phyloP scores from a whole-genome alignment of 768 basidiomycete genomes.

The Amanita rimosa region DNA sequence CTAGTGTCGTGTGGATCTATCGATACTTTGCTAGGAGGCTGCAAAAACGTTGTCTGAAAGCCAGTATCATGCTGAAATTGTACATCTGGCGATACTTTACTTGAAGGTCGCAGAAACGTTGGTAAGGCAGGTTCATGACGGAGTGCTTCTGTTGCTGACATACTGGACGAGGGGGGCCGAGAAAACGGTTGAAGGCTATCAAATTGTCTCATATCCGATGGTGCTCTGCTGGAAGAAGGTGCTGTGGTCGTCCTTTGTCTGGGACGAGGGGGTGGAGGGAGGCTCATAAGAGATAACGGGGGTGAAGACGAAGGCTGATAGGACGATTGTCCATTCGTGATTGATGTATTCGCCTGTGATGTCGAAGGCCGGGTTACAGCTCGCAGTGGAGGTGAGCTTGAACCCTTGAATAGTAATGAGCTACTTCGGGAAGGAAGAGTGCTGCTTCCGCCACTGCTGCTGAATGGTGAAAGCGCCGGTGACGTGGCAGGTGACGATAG shows the following conservation, averaged over 20 bases:
- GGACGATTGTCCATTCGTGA: background rate
- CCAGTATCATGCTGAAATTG: background rate
- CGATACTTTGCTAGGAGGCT: background rate
- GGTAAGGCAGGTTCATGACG: background rate
- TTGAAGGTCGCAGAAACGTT: background rate
- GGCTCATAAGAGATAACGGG: slow-evolving; percentile 20
- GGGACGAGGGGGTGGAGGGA: slow-evolving; percentile 48
- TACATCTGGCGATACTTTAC: background rate
- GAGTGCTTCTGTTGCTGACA: too few species aligned
- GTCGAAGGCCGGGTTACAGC: slow-evolving; percentile 20
- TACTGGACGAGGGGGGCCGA: too few species aligned
- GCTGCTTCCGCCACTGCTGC: slow-evolving; percentile 2
- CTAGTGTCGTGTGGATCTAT: background rate
- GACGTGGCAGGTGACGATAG: background rate
- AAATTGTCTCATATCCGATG: slow-evolving; percentile 3
- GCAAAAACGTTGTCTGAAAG: background rate
- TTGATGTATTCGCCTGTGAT: slow-evolving; percentile 17
- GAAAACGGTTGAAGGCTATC: background rate
- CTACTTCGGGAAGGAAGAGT: slow-evolving; percentile 6
- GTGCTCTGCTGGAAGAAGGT: background rate
- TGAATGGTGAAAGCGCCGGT: slow-evolving; percentile 4
- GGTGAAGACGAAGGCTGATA: slow-evolving; percentile 14
- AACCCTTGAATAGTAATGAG: slow-evolving; percentile 1
- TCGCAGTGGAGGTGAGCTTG: background rate
- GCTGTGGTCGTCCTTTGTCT: slow-evolving; percentile 18